A percentile compares a stretch with the other conserved stretches of the same genome.
phyloP scores from a whole-genome alignment of 805 yeast genomes.

The Cyberlindnera meyerae region DNA sequence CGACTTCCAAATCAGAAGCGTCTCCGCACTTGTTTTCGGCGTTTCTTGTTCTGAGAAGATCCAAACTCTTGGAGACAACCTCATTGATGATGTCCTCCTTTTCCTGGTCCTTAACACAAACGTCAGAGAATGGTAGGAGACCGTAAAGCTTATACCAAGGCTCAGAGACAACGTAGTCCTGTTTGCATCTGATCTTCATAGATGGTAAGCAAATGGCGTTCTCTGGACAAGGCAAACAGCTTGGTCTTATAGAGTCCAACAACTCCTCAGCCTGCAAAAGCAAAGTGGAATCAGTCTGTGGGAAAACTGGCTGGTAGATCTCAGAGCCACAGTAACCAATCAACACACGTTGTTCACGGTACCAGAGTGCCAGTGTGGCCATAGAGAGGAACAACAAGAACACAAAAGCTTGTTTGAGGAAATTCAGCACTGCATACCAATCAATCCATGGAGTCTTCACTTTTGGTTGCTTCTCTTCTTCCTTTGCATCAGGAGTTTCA shows the following conservation, averaged over 20 bases:
- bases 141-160: conserved; percentile 56
- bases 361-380: conserved; percentile 49
- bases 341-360: conserved; percentile 54
- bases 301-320: conserved; percentile 39
- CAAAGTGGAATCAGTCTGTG: conserved; percentile 26
- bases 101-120: conserved; percentile 70
- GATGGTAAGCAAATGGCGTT: conserved; percentile 70
- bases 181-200: conserved; percentile 61
- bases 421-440: conserved; percentile 10
- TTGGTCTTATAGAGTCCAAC: conserved; percentile 48
- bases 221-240: conserved; percentile 74
- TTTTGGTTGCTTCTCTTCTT: conserved; percentile 6
- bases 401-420: conserved; percentile 25
- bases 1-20: conserved; percentile 43
- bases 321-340: conserved; percentile 77
- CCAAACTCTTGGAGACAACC: conserved; percentile 62
- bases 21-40: conserved; percentile 62
- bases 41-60: conserved; percentile 59
- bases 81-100: conserved; percentile 62
- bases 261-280: conserved; percentile 37
- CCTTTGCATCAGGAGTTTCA: conserved; percentile 6
- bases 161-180: conserved; percentile 49
- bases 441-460: conserved; percentile 1
- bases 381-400: conserved; percentile 35
- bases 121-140: conserved; percentile 53